phyloP scores from a whole-genome alignment of 2,329 filamentous ascomycete species.

The Xylaria polymorpha region DNA sequence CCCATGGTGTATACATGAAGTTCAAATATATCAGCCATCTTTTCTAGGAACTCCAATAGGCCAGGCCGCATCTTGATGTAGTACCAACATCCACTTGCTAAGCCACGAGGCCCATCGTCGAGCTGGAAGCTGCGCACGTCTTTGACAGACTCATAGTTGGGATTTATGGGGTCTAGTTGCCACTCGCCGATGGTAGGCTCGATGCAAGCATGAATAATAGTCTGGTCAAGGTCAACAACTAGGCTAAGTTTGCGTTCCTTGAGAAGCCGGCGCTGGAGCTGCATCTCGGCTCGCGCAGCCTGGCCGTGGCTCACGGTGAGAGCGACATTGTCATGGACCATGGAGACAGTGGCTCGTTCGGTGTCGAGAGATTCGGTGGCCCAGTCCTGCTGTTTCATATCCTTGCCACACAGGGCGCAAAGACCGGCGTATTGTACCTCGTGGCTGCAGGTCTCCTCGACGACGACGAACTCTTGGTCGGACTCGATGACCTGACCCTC shows the following conservation, averaged over 20 bases:
- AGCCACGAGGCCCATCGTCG: constrained; percentile 81
- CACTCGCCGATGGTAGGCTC: constrained; percentile 97
- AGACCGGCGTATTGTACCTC: constrained; percentile 91
- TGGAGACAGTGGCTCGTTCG: constrained; percentile 90
- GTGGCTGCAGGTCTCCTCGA: constrained; percentile 92
- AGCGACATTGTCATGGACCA: constrained; percentile 90
- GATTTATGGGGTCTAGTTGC: constrained; percentile 87
- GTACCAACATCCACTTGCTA: constrained; percentile 84
- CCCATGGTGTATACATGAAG: constrained; percentile 99
- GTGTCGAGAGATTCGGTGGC: constrained; percentile 82
- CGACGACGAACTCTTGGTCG: constrained; percentile 73
- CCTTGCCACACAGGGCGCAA: constrained; percentile 91
- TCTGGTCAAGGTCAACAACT: constrained; percentile 97
- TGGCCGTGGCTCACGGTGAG: constrained; percentile 87
- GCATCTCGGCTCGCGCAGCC: constrained; percentile 83
- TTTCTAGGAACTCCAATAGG: constrained; percentile 79
- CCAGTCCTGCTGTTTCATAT: constrained; percentile 93
- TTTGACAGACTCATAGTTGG: constrained; percentile 90
- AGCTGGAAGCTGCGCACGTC: constrained; percentile 91
- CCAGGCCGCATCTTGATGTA: constrained; percentile 98
- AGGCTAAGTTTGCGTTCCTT: constrained; percentile 86
- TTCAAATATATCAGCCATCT: constrained; percentile 73
- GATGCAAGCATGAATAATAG: constrained; percentile 97
- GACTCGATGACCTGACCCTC: constrained; percentile 72
- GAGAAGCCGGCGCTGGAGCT: constrained; percentile 85